phyloP scores from a whole-genome alignment of 345 rosid species.

The Salix brachista region DNA sequence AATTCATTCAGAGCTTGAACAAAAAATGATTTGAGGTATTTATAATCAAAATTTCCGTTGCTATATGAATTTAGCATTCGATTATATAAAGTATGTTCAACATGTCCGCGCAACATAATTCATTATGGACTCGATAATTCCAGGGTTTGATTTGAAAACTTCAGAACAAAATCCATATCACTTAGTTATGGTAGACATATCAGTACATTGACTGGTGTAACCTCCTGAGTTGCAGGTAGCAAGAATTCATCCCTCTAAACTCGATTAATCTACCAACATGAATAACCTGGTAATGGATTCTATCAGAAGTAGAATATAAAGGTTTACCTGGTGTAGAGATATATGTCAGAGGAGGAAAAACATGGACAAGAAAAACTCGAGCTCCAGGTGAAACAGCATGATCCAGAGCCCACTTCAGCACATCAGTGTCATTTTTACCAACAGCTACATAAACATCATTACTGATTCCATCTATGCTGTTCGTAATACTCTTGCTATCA shows the following conservation, averaged over 20 bases:
- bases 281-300: not conserved
- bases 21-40: too few species aligned
- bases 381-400: constrained; percentile 41
- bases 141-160: too few species aligned
- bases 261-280: not conserved
- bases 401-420: constrained; percentile 55
- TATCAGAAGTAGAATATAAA: not conserved
- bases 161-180: not conserved
- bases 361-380: constrained; percentile 53
- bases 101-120: too few species aligned
- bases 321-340: constrained; percentile 51
- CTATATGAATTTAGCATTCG: too few species aligned
- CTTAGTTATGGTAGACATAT: not conserved
- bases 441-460: constrained; percentile 60
- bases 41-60: too few species aligned
- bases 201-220: not conserved
- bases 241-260: not conserved
- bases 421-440: constrained; percentile 54
- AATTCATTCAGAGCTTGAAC: too few species aligned
- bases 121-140: not conserved
- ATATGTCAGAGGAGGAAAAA: constrained; percentile 49
- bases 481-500: constrained; percentile 29
- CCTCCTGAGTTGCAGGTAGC: not conserved
- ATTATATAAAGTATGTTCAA: too few species aligned
- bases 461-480: constrained; percentile 17